These are phyloP conservation scores for Cercospora sp. DNA, from an alignment of 2,329 filamentous ascomycete genomes.

Conservation along the genomic window DNA sequence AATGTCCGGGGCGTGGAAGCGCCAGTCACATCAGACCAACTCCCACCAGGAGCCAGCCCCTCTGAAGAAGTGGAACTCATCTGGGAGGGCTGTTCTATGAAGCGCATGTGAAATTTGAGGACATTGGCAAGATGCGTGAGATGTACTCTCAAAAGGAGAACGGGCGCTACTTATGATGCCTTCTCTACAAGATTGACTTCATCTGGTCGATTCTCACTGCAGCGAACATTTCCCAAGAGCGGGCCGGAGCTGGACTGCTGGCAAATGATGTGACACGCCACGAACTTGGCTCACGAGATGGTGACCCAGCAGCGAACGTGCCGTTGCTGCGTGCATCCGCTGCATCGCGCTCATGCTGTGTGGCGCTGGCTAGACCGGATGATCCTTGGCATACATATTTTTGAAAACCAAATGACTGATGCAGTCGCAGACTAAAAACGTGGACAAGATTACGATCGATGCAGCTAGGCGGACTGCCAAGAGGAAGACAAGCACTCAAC, in stretches of 20 bases:
- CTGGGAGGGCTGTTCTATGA: not conserved
- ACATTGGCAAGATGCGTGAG: not conserved
- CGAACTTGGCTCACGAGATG: conserved; percentile 1
- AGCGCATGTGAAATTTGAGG: not conserved
- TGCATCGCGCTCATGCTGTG: not conserved
- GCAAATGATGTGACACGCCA: conserved; percentile 1
- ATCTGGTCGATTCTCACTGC: not conserved
- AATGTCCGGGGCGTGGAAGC: not conserved
- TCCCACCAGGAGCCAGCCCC: not conserved
- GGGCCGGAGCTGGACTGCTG: not conserved
- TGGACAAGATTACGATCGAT: conserved; percentile 2
- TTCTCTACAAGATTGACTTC: not conserved
- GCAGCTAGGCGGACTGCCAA: not conserved
- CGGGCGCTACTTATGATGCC: not conserved
- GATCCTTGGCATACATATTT: conserved; percentile 8
- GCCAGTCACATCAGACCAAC: not conserved
- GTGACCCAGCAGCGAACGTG: not conserved
- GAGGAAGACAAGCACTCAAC: not conserved
- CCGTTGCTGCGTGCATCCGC: not conserved
- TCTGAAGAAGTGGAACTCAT: not conserved
- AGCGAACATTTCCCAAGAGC: not conserved
- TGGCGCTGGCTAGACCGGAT: not conserved
- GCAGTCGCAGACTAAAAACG: not conserved
- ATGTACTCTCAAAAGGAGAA: not conserved
- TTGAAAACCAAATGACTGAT: not conserved